Base-by-base conservation (phyloP, 2,329 filamentous ascomycete species). In the Achaetomium macrosporum region DNA sequence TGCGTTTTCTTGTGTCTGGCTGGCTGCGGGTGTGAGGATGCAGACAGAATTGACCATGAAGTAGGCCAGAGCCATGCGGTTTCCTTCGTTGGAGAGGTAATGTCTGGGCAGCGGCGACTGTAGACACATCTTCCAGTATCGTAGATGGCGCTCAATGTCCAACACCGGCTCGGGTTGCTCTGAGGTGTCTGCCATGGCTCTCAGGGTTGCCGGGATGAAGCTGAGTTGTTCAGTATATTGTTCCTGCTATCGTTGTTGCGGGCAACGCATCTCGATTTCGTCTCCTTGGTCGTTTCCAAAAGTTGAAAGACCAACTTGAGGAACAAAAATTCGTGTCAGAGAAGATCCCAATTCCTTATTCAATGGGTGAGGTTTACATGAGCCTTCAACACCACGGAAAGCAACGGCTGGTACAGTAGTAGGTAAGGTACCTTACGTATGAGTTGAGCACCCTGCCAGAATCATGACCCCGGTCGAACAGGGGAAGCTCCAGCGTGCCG, bases 111-210 rank as follows among this genome's bases (percentile, higher is more conserved):
- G 83, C 57, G 86, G 79, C 20, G 85, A 86, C 67, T 86, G 87
- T 59, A 93, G 79, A 68, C 92, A 96, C 66, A 91, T 85, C 60
- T 90, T 82, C 85, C 91, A 99, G 78, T 96, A 99, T 66, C 87
- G 89, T 66, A 93, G 76, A 68, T 99, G 93, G 53, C 77, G 79
- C 44, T 80, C 74, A 53, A 76, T 81, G 65, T 87, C 74, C 57
- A 87, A 71, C 20, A 66, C 61, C 3, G 69, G 63, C 9, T 60
- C 60, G 15, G 56, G 19, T 5, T 12, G 16, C 60, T 51, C 3
- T 41, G 47, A 30, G 3, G 51, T 25, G 33, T 53, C 51, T 17
- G 57, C 50, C 60, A 63, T 66, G 19, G 35, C 41, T 19, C 33
- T 15, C 10, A 35, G 35, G 3, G 49, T 17, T 42, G 37, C 12